These are phyloP conservation scores for Suhomyces terraborum DNA, from an alignment of 1,139 yeast species.

Conservation along the genomic window DNA sequence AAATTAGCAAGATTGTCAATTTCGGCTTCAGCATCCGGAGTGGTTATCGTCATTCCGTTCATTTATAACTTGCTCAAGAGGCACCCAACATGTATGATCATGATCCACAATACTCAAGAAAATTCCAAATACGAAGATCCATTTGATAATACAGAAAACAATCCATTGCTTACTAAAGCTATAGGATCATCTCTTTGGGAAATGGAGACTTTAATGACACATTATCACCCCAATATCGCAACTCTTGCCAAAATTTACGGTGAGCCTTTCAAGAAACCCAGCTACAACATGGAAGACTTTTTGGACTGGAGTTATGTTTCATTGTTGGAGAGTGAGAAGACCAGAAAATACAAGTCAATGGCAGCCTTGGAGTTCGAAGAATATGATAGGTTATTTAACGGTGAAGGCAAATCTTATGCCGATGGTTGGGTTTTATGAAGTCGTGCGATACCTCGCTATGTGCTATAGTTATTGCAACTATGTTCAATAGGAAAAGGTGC, in stretches of 20 bases:
- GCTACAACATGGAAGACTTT: slow-evolving; percentile 90
- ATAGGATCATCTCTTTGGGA: slow-evolving; percentile 92
- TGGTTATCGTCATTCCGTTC: slow-evolving; percentile 86
- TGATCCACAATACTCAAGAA: slow-evolving; percentile 63
- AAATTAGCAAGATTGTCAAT: slow-evolving; percentile 72
- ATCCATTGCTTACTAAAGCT: slow-evolving; percentile 81
- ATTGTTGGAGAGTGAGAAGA: slow-evolving; percentile 71
- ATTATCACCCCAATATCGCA: slow-evolving; percentile 94
- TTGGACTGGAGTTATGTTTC: slow-evolving; percentile 86
- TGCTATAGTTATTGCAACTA: too few relatives aligned
- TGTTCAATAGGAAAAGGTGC: too few relatives aligned
- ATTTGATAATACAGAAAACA: slow-evolving; percentile 58
- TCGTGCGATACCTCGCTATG: background rate
- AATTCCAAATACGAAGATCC: slow-evolving; percentile 58
- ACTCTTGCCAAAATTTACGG: slow-evolving; percentile 84
- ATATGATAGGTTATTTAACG: slow-evolving; percentile 45
- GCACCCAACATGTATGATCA: slow-evolving; percentile 91
- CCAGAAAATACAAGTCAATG: slow-evolving; percentile 65
- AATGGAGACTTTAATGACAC: slow-evolving; percentile 74
- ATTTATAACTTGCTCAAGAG: slow-evolving; percentile 83
- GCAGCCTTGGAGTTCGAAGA: slow-evolving; percentile 82
- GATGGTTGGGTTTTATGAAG: slow-evolving; percentile 18
- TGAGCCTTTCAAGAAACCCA: slow-evolving; percentile 87
- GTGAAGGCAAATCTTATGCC: slow-evolving; percentile 17
- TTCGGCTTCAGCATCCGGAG: slow-evolving; percentile 87